phyloP scores from a whole-genome alignment of 2,329 filamentous ascomycete species.

The Cercospora zeina region DNA sequence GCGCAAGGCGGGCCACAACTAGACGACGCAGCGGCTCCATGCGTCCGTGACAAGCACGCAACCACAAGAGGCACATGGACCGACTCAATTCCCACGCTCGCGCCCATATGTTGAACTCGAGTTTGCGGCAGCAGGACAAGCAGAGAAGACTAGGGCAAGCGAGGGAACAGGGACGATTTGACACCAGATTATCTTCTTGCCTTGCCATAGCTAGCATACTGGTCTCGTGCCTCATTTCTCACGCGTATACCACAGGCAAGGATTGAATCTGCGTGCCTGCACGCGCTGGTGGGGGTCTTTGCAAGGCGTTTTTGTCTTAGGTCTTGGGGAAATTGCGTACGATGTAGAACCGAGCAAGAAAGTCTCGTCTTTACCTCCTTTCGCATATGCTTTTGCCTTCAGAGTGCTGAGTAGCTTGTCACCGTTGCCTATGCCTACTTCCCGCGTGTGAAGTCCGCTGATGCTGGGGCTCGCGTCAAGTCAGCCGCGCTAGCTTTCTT shows the following conservation, averaged over 20 bases:
- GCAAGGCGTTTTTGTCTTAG: slow-evolving; percentile 24
- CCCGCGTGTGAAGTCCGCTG: neutral
- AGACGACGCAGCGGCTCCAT: slow-evolving; percentile 28
- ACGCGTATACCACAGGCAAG: slow-evolving; percentile 13
- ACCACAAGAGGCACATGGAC: slow-evolving; percentile 22
- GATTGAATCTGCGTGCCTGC: slow-evolving; percentile 2
- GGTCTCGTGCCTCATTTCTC: slow-evolving; percentile 29
- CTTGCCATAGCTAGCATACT: slow-evolving; percentile 30
- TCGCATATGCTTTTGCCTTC: neutral
- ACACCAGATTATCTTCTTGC: slow-evolving; percentile 21
- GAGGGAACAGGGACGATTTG: slow-evolving; percentile 20
- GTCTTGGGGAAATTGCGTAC: slow-evolving; percentile 21
- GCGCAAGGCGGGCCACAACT: slow-evolving; percentile 56
- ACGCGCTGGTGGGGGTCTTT: slow-evolving; percentile 20
- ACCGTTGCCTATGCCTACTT: neutral
- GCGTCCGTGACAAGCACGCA: slow-evolving; percentile 30
- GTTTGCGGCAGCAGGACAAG: slow-evolving; percentile 35
- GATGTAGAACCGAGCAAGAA: slow-evolving; percentile 27
- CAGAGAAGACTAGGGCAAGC: slow-evolving; percentile 25
- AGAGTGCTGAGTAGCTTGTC: neutral
- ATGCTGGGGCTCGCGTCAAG: slow-evolving; percentile 1
- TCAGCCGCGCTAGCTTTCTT: slow-evolving; percentile 1
- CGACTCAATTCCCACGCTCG: slow-evolving; percentile 29
- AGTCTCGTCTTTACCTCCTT: slow-evolving; percentile 23
- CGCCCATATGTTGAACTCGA: slow-evolving; percentile 28